Base-by-base conservation (phyloP, 495 filamentous ascomycete genomes). In the Parachaetomium inaequale region DNA sequence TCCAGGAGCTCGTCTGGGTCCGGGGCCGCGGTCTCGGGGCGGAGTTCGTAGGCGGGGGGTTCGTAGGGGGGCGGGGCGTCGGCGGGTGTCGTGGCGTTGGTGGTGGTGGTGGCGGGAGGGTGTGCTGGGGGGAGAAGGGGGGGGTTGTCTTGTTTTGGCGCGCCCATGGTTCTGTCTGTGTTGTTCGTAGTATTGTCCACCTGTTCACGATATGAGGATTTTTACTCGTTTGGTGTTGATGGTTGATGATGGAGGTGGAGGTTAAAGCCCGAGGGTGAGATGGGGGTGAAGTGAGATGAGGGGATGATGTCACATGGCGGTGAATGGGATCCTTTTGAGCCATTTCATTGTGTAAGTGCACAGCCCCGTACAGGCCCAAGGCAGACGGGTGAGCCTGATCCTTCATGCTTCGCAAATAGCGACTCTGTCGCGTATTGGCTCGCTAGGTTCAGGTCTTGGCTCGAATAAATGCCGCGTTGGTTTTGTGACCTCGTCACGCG, bases 1-100 rank as follows among this genome's bases (percentile, higher is more conserved):
- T 65, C 70, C n/a, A 73, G 45, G 3, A 68, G 28, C 14, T 74
- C 72, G 32, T 73, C 66, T 1, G 68, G 64, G 32, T 47, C 52
- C 10, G 36, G 46, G 49, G 21, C 58, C 10, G 31, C 38, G 43
- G 21, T 38, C 11, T 45, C 38, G 4, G n/a, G 12, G 31, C 23
- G 26, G 29, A 31, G 14, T 3, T 26, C n/a, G 19, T 40, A 59
- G 34, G 14, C 38, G 38, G 54, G 54, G 10, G 54, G 54, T 15
- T 46, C n/a, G 14, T 34, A 56, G 25, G 54, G 36, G 12, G 36
- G 36, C 5, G 36, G 54, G 34, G 14, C 23, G 15, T 2, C 23
- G 26, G 28, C 14, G 26, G 29, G 17, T 10, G 49, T 14, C 28
- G 28, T 46, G 42, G 3, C 17, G 40, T n/a, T 21, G 40, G 3